These are phyloP conservation scores for Triticum dicoccoides DNA, from an alignment of 176 grass and related monocot genomes.

Conservation along the genomic window DNA sequence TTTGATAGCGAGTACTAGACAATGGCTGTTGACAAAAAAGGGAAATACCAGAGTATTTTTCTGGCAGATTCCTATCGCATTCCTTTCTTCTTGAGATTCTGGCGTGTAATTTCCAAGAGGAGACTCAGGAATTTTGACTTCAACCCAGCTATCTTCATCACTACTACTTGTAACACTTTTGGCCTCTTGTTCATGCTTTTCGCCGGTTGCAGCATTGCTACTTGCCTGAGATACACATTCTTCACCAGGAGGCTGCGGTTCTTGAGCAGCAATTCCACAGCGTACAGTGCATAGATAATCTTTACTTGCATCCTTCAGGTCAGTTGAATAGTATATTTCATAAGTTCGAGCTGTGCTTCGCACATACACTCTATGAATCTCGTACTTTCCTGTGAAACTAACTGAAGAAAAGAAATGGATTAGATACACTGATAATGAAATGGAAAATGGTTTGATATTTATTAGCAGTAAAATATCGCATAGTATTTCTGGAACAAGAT, in stretches of 20 bases:
- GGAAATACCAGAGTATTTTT: conserved; percentile 50
- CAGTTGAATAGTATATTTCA: conserved; percentile 82
- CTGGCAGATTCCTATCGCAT: conserved; percentile 25
- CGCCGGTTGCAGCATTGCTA: conserved; percentile 22
- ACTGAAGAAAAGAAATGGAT: conserved; percentile 49
- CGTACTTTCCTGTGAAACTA: conserved; percentile 53
- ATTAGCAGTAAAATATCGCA: neutral
- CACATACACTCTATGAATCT: conserved; percentile 81
- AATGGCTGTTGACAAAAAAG: neutral
- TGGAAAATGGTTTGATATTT: conserved; percentile 6
- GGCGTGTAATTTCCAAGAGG: conserved; percentile 15
- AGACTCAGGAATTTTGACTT: conserved; percentile 62
- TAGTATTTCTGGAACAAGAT: neutral
- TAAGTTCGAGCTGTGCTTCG: conserved; percentile 72
- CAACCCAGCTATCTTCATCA: conserved; percentile 87
- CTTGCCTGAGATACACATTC: conserved; percentile 40
- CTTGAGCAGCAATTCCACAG: conserved; percentile 58
- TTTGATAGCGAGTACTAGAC: conserved; percentile 1
- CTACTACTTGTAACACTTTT: conserved; percentile 40
- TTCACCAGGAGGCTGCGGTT: conserved; percentile 24
- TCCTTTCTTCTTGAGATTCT: conserved; percentile 32
- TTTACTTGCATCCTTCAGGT: conserved; percentile 33
- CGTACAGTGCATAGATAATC: conserved; percentile 87
- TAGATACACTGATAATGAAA: conserved; percentile 11
- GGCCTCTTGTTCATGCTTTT: conserved; percentile 43